A percentile compares a stretch with the other conserved stretches of the same genome.
Evolutionary conservation across 2,329 filamentous ascomycete species (phyloP).

Genomic region (Teratosphaeriaceae sp.): DNA sequence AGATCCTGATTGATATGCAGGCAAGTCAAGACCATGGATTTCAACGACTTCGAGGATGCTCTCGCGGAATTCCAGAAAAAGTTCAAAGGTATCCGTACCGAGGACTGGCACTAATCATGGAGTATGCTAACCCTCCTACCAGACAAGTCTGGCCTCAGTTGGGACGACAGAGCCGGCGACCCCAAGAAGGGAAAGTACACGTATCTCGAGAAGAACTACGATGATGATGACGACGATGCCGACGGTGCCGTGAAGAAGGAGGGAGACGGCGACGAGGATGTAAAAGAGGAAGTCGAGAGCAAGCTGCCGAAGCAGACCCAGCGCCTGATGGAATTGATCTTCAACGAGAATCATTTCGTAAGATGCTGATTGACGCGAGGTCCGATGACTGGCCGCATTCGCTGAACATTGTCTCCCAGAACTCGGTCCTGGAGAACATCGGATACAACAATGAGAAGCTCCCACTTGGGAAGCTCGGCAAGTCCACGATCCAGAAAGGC

Average conservation of each 20-base stretch:
- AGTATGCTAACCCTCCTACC: too few species aligned
- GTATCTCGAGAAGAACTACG: conserved; percentile 73
- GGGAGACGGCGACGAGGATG: conserved; percentile 14
- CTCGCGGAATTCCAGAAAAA: conserved; percentile 45
- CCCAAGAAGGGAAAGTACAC: conserved; percentile 64
- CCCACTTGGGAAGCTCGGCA: conserved; percentile 77
- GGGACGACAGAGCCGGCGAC: conserved; percentile 44
- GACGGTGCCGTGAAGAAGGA: conserved; percentile 18
- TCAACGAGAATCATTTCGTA: conserved; percentile 70
- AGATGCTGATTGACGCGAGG: too few species aligned
- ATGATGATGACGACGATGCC: conserved; percentile 51
- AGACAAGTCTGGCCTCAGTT: conserved; percentile 48
- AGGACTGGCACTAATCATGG: too few species aligned
- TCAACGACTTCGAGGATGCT: conserved; percentile 30
- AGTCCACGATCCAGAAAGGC: conserved; percentile 65
- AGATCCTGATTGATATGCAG: conserved; percentile 26
- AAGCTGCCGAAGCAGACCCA: conserved; percentile 56
- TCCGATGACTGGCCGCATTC: too few species aligned
- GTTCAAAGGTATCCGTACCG: conserved; percentile 40
- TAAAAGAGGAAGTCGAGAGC: conserved; percentile 39
- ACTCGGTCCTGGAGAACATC: conserved; percentile 54
- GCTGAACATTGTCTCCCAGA: too few species aligned
- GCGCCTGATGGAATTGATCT: conserved; percentile 70
- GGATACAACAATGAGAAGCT: conserved; percentile 72
- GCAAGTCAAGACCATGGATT: conserved; percentile 5